Percentiles rank a stretch among this genome's conserved stretches.
These are phyloP conservation scores for Euphrasia confusa DNA, from an alignment of 257 asterid genomes.

Conservation along the genomic window DNA sequence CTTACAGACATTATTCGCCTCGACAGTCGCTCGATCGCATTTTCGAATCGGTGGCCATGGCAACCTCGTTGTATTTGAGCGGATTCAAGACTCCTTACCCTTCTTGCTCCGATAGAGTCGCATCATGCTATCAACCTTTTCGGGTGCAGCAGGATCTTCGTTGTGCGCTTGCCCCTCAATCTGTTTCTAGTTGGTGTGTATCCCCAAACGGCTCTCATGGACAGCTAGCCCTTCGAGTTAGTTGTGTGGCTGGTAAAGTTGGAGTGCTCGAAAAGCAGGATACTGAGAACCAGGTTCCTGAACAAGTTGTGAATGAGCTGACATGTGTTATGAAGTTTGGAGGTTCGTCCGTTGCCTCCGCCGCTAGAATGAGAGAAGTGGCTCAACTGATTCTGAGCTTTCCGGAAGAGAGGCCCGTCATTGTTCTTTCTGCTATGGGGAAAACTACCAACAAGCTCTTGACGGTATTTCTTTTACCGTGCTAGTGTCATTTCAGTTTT, in stretches of 20 bases:
- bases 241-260: conserved; percentile 37
- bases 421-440: conserved; percentile 92
- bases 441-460: conserved; percentile 74
- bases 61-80: conserved; percentile 40
- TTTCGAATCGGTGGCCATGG: conserved; percentile 30
- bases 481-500: conserved; percentile 7
- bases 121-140: conserved; percentile 25
- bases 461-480: conserved; percentile 28
- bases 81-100: conserved; percentile 41
- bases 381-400: conserved; percentile 66
- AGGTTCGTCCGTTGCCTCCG: conserved; percentile 78
- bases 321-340: conserved; percentile 75
- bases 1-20: background rate
- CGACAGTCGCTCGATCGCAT: background rate
- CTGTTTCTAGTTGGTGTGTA: conserved; percentile 25
- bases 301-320: conserved; percentile 28
- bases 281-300: conserved; percentile 27
- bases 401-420: conserved; percentile 73
- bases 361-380: conserved; percentile 64
- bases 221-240: conserved; percentile 24
- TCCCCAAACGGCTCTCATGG: conserved; percentile 24
- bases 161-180: conserved; percentile 24
- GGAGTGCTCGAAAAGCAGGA: conserved; percentile 35
- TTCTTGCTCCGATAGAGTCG: conserved; percentile 25
- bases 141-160: conserved; percentile 27